Evolutionary conservation across 2,329 filamentous ascomycete species (phyloP).

Genomic region (Colletotrichum sp.): DNA sequence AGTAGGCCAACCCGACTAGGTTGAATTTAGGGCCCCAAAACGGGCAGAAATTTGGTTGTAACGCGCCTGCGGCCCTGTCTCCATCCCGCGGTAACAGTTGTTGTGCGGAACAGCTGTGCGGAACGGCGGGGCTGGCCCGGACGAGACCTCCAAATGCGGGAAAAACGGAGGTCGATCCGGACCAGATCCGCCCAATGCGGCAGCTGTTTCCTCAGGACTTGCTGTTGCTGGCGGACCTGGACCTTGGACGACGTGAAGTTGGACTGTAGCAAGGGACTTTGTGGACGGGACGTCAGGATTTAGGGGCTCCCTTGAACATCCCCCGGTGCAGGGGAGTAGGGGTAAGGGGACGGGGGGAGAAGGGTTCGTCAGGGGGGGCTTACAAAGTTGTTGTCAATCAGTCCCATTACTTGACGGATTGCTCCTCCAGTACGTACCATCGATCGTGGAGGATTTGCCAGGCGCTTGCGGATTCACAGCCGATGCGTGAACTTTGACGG

Average conservation of each 20-base stretch:
- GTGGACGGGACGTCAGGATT: neutral
- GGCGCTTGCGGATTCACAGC: neutral
- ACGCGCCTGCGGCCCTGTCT: neutral
- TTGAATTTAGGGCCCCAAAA: neutral
- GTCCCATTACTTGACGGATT: neutral
- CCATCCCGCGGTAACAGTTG: neutral
- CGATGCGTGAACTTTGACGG: neutral
- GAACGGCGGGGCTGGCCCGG: neutral
- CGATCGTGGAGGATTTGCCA: neutral
- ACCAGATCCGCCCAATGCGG: slow-evolving; percentile 2
- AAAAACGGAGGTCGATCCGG: slow-evolving; percentile 10
- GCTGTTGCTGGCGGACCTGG: neutral
- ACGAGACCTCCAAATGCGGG: slow-evolving; percentile 9
- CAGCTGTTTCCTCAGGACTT: neutral
- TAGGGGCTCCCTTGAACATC: neutral
- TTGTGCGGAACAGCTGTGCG: neutral
- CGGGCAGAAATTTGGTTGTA: neutral
- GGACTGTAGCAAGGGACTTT: neutral
- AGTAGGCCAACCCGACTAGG: neutral
- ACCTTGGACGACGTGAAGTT: neutral
- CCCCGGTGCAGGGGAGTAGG: neutral
- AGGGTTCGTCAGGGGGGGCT: neutral
- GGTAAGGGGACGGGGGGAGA: neutral
- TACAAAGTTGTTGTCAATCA: slow-evolving; percentile 7
- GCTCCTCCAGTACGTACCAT: neutral